Base-by-base conservation (phyloP, 345 rosid species). In the Moricandia arvensis region DNA sequence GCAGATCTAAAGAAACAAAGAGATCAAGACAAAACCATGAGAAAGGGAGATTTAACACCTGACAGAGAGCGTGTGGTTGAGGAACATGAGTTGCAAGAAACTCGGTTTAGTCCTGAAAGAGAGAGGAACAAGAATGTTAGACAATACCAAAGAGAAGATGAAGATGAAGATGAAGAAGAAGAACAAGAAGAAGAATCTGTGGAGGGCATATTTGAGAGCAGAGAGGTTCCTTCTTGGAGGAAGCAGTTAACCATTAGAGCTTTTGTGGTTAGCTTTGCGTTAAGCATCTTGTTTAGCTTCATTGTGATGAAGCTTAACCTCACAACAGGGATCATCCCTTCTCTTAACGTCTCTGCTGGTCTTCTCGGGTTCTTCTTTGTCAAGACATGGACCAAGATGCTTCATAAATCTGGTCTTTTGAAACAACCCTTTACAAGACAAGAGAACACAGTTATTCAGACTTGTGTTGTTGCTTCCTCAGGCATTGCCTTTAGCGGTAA, bases 401-500 rank as follows among this genome's bases (percentile, higher is more conserved):
- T 93, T 31, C 59, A 72, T 8, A 80, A 80, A 63, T 37, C 73
- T 59, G 93, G 97, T 3, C 43, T 80, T 54, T 71, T 93, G 71
- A 87, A 82, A 69, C 95, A 89, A 67, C 93, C 95, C 11, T 93
- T 91, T 77, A 89, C 98, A 0, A 75, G 97, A 59, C 98, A 93
- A 75, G 95, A 93, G 75, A 93, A 89, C 26, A 90, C 97, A 2
- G 95, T 92, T 69, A 86, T 92, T 54, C 97, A 92, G 65, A 92
- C 97, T 2, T 90, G 93, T 69, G 87, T 90, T 0, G 97, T 93
- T 63, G 98, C 98, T 26, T 91, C 98, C 18, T 91, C 97, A 2
- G 98, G 98, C 62, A 93, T 93, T 65, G 98, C 98, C 34, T 93
- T 91, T 75, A 93, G 98, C 88, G 87, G 97, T 93, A 87, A 24